Conservation (phyloP, 257 asterid genomes). For the Penstemon newberryi region DNA sequence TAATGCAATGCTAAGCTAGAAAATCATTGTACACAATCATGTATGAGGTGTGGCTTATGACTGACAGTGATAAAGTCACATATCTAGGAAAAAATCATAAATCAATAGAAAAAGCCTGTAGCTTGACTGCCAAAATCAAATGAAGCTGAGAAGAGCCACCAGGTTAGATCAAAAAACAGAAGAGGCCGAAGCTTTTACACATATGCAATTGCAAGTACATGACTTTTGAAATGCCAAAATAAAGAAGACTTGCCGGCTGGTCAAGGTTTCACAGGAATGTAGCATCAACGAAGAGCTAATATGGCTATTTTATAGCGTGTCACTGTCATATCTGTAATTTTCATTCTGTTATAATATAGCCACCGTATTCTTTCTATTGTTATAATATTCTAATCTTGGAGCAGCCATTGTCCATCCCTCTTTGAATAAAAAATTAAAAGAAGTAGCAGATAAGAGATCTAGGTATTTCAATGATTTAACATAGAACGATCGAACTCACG, state of each 20-base stretch:
- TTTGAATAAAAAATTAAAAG: conserved; percentile 13
- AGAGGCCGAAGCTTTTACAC: too few relatives aligned
- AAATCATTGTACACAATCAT: background rate
- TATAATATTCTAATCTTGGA: background rate
- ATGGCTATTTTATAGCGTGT: background rate
- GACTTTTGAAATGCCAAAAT: background rate
- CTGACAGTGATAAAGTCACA: background rate
- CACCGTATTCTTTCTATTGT: conserved; percentile 9
- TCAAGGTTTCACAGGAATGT: too few relatives aligned
- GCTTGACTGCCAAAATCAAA: background rate
- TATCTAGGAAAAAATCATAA: conserved; percentile 3
- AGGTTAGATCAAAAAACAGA: background rate
- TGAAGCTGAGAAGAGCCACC: background rate
- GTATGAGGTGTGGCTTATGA: background rate
- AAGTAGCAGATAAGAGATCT: conserved; percentile 16
- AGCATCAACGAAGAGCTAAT: background rate
- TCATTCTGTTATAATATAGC: conserved; percentile 15
- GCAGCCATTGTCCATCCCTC: background rate
- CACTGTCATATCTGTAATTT: background rate
- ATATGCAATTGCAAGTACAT: background rate
- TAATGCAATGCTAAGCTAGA: background rate
- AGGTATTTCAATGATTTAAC: conserved; percentile 13
- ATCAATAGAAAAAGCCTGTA: conserved; percentile 1
- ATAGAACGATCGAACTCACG: conserved; percentile 41
- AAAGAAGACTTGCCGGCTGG: too few relatives aligned